These are phyloP conservation scores for Alternaria alternata DNA, from an alignment of 2,329 filamentous ascomycete species.

Conservation along the genomic window DNA sequence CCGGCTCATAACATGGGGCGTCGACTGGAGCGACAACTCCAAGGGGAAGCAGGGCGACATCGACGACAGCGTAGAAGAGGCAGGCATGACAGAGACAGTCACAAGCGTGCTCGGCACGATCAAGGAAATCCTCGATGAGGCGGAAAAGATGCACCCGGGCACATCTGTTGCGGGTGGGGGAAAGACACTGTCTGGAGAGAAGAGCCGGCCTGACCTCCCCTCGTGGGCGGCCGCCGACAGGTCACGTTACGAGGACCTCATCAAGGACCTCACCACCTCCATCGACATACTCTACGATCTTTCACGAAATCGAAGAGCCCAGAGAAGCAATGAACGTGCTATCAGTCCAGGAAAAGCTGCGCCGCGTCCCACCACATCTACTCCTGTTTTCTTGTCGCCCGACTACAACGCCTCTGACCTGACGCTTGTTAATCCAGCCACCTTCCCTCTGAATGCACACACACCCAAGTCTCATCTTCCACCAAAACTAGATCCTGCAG, in stretches of 20 bases:
- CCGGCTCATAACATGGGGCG: slow-evolving; percentile 78
- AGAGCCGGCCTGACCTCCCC: slow-evolving; percentile 46
- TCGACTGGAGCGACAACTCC: slow-evolving; percentile 79
- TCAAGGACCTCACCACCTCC: slow-evolving; percentile 76
- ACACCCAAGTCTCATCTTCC: slow-evolving; percentile 46
- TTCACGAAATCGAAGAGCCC: slow-evolving; percentile 69
- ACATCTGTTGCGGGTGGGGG: slow-evolving; percentile 42
- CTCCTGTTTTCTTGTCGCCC: slow-evolving; percentile 40
- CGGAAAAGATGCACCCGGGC: slow-evolving; percentile 73
- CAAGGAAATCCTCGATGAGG: slow-evolving; percentile 79
- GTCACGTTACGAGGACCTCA: slow-evolving; percentile 79
- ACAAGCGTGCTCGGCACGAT: slow-evolving; percentile 82
- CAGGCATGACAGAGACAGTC: slow-evolving; percentile 78
- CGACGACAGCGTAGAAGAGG: slow-evolving; percentile 71
- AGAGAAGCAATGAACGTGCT: slow-evolving; percentile 26
- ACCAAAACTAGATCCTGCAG: slow-evolving; percentile 54
- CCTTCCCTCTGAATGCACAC: slow-evolving; percentile 37
- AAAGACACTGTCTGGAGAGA: slow-evolving; percentile 46
- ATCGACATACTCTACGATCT: slow-evolving; percentile 83
- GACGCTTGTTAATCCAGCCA: slow-evolving; percentile 55
- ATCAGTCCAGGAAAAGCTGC: slow-evolving; percentile 31
- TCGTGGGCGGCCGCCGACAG: slow-evolving; percentile 66
- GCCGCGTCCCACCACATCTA: slow-evolving; percentile 24
- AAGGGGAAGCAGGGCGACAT: slow-evolving; percentile 70
- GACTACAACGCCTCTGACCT: slow-evolving; percentile 53